Evolutionary conservation across 1,284 basidiomycete species (phyloP).

Genomic region (Irpex sp.): DNA sequence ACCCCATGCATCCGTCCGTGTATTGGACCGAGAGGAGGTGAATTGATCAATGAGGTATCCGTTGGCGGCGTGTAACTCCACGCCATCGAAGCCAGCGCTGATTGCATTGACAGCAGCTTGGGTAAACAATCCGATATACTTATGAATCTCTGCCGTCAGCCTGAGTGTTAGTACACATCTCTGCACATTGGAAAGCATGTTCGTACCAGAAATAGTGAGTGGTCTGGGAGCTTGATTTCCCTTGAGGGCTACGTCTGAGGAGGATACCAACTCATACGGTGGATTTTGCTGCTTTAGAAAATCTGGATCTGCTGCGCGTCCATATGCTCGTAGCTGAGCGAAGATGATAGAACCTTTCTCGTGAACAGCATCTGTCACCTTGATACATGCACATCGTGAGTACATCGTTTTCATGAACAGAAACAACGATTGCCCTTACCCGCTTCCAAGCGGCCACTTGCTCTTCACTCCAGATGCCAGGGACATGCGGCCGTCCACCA

Average conservation of each 20-base stretch:
- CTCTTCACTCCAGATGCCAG: constrained; percentile 37
- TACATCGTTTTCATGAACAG: too few relatives aligned
- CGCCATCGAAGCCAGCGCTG: constrained; percentile 13
- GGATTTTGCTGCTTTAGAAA: constrained; percentile 8
- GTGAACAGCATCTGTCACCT: constrained; percentile 23
- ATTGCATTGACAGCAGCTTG: constrained; percentile 10
- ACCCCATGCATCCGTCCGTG: constrained; percentile 67
- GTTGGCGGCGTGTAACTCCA: constrained; percentile 46
- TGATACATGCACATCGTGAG: not conserved
- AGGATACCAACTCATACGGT: not conserved
- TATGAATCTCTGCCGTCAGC: not conserved
- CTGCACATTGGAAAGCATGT: not conserved
- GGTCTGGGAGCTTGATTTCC: constrained; percentile 3
- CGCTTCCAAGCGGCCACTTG: constrained; percentile 41
- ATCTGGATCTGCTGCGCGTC: constrained; percentile 8
- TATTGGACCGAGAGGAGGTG: constrained; percentile 59
- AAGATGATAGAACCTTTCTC: constrained; percentile 10
- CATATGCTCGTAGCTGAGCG: constrained; percentile 8
- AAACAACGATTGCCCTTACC: not conserved
- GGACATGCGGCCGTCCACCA: constrained; percentile 31
- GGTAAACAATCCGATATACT: constrained; percentile 6
- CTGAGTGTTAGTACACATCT: not conserved
- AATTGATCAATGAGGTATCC: constrained; percentile 30
- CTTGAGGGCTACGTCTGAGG: constrained; percentile 1
- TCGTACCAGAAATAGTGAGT: constrained; percentile 8